Base-by-base conservation (phyloP, 352 stramenopile species). In the Pythium periplocum region DNA sequence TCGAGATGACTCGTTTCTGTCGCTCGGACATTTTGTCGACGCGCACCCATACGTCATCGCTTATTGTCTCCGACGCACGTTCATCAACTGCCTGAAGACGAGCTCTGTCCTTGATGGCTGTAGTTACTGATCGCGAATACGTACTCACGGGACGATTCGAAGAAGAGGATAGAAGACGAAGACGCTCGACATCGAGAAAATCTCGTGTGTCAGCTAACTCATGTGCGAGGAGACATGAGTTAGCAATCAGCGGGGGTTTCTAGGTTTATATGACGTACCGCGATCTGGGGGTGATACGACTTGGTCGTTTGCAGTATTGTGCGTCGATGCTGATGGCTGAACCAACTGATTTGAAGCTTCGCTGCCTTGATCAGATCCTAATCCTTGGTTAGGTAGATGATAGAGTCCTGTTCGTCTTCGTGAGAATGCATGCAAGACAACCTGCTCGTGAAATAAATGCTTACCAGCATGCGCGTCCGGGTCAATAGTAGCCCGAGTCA, bases 21-120 rank as follows among this genome's bases (percentile, higher is more conserved):
- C 66, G 50, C 51, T 83, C 72, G 0, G 50, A 6, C 7, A 38
- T 48, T 2, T 78, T 67, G 46, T 85, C 76, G n/a, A 80, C 63
- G 37, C 48, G 57, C 42, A 68, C 51, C 63, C 58, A 71, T 4
- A 49, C 38, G 31, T 2, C 39, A 57, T 11, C 17, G 6, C 35
- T 57, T 40, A 31, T 30, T 48, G 9, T 30, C 9, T 48, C 43
- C 17, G 9, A 11, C 9, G 40, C 33, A 30, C 45, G 12, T 47
- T 69, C 55, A 41, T 46, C 26, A 30, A 64, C 37, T 0, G 35
- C 38, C 6, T 41, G 10, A 34, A 66, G 53, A 17, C 32, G 34
- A 17, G 46, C n/a, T 40, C 6, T 39, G 10, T 41, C 46, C 17
- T 51, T 40, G 6, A 17, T 39, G 6, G 7, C 34, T 11, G 30